phyloP scores from a whole-genome alignment of 2,329 filamentous ascomycete genomes.

The Aureobasidium mangrovei region DNA sequence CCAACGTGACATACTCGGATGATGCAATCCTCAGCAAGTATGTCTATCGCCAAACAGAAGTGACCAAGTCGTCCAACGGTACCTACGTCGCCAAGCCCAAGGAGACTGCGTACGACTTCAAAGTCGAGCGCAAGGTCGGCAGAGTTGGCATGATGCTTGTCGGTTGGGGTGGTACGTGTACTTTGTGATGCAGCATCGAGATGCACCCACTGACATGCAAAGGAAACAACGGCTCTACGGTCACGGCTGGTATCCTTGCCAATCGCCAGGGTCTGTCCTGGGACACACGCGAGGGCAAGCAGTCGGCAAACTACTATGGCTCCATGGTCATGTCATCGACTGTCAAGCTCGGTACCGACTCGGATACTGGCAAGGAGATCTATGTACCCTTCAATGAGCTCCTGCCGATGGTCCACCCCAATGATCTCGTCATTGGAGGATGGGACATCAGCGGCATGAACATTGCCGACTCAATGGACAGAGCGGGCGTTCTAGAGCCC shows the following conservation, averaged over 20 bases:
- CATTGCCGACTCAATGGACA: conserved; percentile 87
- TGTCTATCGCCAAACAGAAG: conserved; percentile 87
- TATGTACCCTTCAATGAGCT: conserved; percentile 94
- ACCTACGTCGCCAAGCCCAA: conserved; percentile 76
- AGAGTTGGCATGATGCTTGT: conserved; percentile 97
- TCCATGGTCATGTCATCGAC: conserved; percentile 96
- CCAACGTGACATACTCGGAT: conserved; percentile 87
- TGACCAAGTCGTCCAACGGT: conserved; percentile 62
- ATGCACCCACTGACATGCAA: neutral
- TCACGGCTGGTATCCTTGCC: conserved; percentile 93
- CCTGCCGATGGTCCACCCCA: conserved; percentile 93
- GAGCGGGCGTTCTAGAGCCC: conserved; percentile 91
- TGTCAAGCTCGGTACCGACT: conserved; percentile 87
- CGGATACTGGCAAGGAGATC: conserved; percentile 75
- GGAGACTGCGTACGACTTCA: conserved; percentile 93
- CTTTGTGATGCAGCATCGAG: too few relatives aligned
- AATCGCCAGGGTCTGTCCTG: conserved; percentile 80
- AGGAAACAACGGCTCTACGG: conserved; percentile 86
- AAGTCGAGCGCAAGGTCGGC: conserved; percentile 86
- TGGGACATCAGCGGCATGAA: conserved; percentile 96
- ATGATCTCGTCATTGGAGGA: conserved; percentile 87
- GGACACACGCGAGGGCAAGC: conserved; percentile 87
- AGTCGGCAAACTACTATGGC: conserved; percentile 91
- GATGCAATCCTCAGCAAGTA: conserved; percentile 86
- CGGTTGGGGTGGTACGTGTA: conserved; percentile 66